Evolutionary conservation across 768 basidiomycete species (phyloP).

Genomic region (Mycena filopes): DNA sequence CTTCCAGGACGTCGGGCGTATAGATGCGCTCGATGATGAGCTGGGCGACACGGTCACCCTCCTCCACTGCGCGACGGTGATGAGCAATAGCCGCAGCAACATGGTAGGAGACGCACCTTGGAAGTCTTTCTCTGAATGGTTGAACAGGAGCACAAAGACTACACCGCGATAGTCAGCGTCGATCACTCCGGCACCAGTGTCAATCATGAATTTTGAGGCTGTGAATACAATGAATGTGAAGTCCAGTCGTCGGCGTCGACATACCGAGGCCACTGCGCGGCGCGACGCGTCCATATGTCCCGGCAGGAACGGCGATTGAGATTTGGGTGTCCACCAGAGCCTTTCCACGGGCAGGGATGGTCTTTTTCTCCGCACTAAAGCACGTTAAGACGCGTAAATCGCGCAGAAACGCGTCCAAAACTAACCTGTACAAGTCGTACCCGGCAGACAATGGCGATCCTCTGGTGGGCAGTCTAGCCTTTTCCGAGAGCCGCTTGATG

Average conservation of each 20-base stretch:
- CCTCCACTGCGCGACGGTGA: slow-evolving; percentile 66
- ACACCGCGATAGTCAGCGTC: slow-evolving; percentile 96
- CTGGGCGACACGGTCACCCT: slow-evolving; percentile 97
- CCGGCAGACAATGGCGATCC: slow-evolving; percentile 91
- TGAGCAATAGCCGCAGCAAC: neutral
- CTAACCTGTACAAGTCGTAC: slow-evolving; percentile 95
- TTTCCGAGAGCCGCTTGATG: slow-evolving; percentile 86
- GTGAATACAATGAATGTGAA: neutral
- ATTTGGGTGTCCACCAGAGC: slow-evolving; percentile 92
- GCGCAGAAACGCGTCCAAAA: slow-evolving; percentile 21
- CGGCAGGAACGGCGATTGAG: slow-evolving; percentile 91
- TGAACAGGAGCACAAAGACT: slow-evolving; percentile 93
- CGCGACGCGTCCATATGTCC: slow-evolving; percentile 96
- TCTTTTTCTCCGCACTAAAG: slow-evolving; percentile 82
- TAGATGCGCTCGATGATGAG: slow-evolving; percentile 92
- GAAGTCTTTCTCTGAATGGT: slow-evolving; percentile 91
- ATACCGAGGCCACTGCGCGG: slow-evolving; percentile 94
- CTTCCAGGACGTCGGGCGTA: slow-evolving; percentile 87
- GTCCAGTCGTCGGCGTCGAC: slow-evolving; percentile 35
- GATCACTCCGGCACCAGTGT: slow-evolving; percentile 97
- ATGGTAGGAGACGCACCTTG: slow-evolving; percentile 59
- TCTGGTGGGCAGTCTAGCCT: slow-evolving; percentile 85
- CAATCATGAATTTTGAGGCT: slow-evolving; percentile 98
- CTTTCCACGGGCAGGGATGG: slow-evolving; percentile 89
- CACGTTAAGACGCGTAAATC: slow-evolving; percentile 7